Evolutionary conservation across 768 basidiomycete species (phyloP), one percentile per base, ranked within the genome.

Genomic region (Agaricus subrufescens): DNA sequence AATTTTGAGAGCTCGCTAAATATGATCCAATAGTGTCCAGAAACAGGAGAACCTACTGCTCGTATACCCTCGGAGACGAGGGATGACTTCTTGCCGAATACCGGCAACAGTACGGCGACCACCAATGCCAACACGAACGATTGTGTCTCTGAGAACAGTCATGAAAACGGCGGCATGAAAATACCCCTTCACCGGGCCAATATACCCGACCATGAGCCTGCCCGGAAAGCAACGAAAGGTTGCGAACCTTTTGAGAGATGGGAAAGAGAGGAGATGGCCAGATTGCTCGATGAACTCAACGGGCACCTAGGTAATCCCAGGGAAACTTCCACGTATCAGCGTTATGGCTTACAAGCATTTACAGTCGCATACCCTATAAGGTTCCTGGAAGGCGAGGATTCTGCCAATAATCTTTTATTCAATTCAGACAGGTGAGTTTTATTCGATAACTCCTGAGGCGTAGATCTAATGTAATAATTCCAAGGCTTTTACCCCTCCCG

Each of bases 311-410:
- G 95, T 94, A 65, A 63, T 83, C 61, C 23, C n/a, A 11, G 8
- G 23, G 26, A 50, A 2, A 6, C 11, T 2, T 34, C 11, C 11
- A 34, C 11, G 7, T 6, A 34, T 47, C 48, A 48, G 25, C 19
- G 30, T 31, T 43, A 15, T 19, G 15, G 14, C 58, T 61, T 50
- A 54, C 38, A 60, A 9, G 57, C 38, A 44, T 26, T 37, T 53
- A 3, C 61, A 96, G 95, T 98, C 39, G 53, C 91, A 10, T 90
- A 90, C 71, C 86, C 95, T 2, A 89, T 78, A 14, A 83, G 85
- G 10, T 98, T 98, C 74, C 65, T 98, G 58, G 95, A 98, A 69
- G 89, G 84, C n/a, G 95, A 98, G 71, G 93, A 96, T 66, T 77
- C 84, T 1, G 86, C 89, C 5, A 88, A 95, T 61, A 98, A 98